Percentiles rank a stretch among this genome's conserved stretches.
Evolutionary conservation across 1,139 yeast species (phyloP).

Genomic region (Hyphopichia pseudoburtonii): DNA sequence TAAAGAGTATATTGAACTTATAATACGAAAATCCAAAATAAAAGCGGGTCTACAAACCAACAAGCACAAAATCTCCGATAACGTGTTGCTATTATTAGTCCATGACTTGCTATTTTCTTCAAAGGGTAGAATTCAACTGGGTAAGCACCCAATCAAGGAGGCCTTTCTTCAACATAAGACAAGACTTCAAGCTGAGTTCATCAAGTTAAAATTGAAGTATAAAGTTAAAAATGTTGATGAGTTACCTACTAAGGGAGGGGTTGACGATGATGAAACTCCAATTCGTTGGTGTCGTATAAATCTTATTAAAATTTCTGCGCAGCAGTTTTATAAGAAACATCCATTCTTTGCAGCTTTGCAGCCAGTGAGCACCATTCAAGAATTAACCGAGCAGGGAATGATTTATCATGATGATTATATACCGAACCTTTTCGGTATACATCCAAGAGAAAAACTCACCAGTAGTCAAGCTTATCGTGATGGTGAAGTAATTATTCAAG

Average conservation of each 20-base stretch:
- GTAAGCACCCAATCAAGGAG: conserved; percentile 84
- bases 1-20: conserved; percentile 56
- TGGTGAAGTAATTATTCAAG: conserved; percentile 88
- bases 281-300: conserved; percentile 88
- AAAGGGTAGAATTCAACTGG: conserved; percentile 83
- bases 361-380: conserved; percentile 44
- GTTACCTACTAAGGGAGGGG: conserved; percentile 31
- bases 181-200: conserved; percentile 77
- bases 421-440: conserved; percentile 77
- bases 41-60: conserved; percentile 36
- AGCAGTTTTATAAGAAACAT: conserved; percentile 42
- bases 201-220: conserved; percentile 70
- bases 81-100: conserved; percentile 61
- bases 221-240: conserved; percentile 45
- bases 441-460: conserved; percentile 70
- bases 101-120: conserved; percentile 80
- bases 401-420: conserved; percentile 72
- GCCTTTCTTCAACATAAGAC: conserved; percentile 77
- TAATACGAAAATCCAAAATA: conserved; percentile 69
- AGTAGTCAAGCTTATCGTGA: conserved; percentile 61
- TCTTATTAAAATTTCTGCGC: conserved; percentile 44
- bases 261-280: conserved; percentile 65
- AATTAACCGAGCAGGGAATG: conserved; percentile 50
- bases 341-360: conserved; percentile 45
- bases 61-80: conserved; percentile 42